phyloP scores from a whole-genome alignment of 108 stramenopile species.

The Cylindrotheca closterium region DNA sequence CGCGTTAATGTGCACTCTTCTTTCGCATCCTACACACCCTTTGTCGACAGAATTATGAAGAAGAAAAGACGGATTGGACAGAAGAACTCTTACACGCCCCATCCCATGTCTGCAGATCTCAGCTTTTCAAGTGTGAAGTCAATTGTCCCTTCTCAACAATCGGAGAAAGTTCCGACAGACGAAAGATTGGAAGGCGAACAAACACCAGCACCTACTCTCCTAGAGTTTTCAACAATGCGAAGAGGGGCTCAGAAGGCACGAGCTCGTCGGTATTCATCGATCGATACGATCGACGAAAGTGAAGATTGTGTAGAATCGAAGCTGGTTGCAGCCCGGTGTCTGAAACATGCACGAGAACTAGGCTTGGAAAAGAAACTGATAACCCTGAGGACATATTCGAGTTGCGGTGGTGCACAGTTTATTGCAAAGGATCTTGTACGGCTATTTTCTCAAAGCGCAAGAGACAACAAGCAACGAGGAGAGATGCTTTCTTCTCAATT shows the following conservation, averaged over 20 bases:
- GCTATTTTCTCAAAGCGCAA: conserved; percentile 20
- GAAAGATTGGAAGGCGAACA: conserved; percentile 1
- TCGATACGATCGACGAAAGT: conserved; percentile 47
- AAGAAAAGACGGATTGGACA: conserved; percentile 9
- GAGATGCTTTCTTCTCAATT: conserved; percentile 30
- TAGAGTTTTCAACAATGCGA: conserved; percentile 39
- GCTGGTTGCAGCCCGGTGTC: conserved; percentile 49
- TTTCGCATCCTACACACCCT: conserved; percentile 41
- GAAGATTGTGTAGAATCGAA: conserved; percentile 69
- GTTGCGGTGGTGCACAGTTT: conserved; percentile 50
- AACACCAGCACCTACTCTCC: conserved; percentile 40
- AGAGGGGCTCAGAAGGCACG: conserved; percentile 37
- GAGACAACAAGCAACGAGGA: conserved; percentile 15
- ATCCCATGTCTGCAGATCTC: neutral
- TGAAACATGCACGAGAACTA: conserved; percentile 54
- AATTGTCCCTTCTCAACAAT: neutral
- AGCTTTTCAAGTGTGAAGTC: conserved; percentile 3
- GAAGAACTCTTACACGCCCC: neutral
- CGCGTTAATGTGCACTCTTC: conserved; percentile 36
- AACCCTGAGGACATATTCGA: conserved; percentile 39
- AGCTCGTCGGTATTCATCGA: neutral
- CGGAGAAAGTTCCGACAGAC: neutral
- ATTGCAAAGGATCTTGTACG: conserved; percentile 64
- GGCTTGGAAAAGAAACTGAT: conserved; percentile 45
- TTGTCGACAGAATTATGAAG: conserved; percentile 25